These are phyloP conservation scores for Passiflora organensis DNA, from an alignment of 345 rosid genomes.

Conservation along the genomic window DNA sequence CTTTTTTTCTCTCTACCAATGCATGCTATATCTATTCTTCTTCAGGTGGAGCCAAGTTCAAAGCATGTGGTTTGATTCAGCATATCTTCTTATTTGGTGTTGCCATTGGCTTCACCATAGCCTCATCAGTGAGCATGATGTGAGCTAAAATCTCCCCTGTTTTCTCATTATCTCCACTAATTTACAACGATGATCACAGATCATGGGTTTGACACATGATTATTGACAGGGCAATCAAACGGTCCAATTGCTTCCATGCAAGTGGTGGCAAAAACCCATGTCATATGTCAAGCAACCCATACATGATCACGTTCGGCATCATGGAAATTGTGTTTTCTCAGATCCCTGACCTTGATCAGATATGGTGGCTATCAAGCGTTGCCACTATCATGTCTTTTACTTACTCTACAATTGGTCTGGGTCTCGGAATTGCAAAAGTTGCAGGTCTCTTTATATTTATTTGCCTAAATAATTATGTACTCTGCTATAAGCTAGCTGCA, in stretches of 20 bases:
- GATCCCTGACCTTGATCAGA: slow-evolving; percentile 13
- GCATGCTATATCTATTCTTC: not conserved
- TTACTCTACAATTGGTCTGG: slow-evolving; percentile 16
- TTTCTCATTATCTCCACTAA: no score
- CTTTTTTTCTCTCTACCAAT: not conserved
- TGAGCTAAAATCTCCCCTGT: not conserved
- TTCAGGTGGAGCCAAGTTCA: slow-evolving; percentile 8
- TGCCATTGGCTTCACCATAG: slow-evolving; percentile 8
- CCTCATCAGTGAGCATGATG: slow-evolving; percentile 9
- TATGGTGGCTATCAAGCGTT: slow-evolving; percentile 17
- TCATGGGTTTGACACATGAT: no score
- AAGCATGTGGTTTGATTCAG: slow-evolving; percentile 9
- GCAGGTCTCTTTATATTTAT: slow-evolving; percentile 1
- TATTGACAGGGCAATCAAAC: slow-evolving; percentile 9
- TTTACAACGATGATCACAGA: no score
- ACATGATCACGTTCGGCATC: slow-evolving; percentile 10
- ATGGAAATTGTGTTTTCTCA: slow-evolving; percentile 6
- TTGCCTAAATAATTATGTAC: not conserved
- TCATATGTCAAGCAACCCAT: slow-evolving; percentile 8
- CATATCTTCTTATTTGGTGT: slow-evolving; percentile 7
- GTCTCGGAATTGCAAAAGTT: slow-evolving; percentile 13
- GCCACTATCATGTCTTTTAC: slow-evolving; percentile 15
- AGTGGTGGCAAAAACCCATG: slow-evolving; percentile 6
- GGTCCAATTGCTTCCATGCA: slow-evolving; percentile 10
- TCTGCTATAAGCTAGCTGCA: no score